Percentiles rank a stretch among this genome's conserved stretches.
Conservation (phyloP, 2,329 filamentous ascomycete species). For the Alternaria dauci region DNA sequence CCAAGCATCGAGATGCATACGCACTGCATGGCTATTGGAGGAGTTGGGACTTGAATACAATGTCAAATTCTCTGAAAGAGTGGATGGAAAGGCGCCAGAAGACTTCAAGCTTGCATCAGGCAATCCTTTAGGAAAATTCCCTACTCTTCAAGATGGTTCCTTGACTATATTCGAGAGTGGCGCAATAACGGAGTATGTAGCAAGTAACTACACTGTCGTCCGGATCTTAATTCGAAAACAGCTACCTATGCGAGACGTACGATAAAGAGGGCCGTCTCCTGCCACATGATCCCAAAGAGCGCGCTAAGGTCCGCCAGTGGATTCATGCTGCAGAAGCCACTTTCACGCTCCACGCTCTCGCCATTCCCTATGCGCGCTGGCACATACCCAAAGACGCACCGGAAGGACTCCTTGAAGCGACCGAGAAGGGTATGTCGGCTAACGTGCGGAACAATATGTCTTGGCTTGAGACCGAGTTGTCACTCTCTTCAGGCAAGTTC, state of each 20-base stretch:
- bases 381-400: constrained; percentile 46
- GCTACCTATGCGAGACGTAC: constrained; percentile 59
- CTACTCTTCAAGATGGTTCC: constrained; percentile 54
- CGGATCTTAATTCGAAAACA: constrained; percentile 17
- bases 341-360: constrained; percentile 56
- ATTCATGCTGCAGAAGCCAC: constrained; percentile 59
- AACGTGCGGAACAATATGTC: constrained; percentile 58
- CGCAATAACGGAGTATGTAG: not conserved
- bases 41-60: constrained; percentile 44
- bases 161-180: constrained; percentile 25
- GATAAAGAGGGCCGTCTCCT: constrained; percentile 52
- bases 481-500: constrained; percentile 50
- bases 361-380: constrained; percentile 57
- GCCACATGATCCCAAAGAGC: constrained; percentile 43
- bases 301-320: constrained; percentile 54
- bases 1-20: constrained; percentile 57
- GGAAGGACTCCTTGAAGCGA: constrained; percentile 27
- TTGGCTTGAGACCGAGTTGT: constrained; percentile 55
- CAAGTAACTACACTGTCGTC: not conserved
- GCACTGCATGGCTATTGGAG: constrained; percentile 58
- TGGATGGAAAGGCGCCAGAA: constrained; percentile 43
- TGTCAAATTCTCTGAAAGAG: not conserved
- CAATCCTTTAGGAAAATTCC: constrained; percentile 57
- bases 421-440: constrained; percentile 50
- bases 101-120: constrained; percentile 54